Evolutionary conservation across 345 rosid genomes (phyloP), one percentile per base, ranked within the genome.

Genomic region (Hibiscus mutabilis): DNA sequence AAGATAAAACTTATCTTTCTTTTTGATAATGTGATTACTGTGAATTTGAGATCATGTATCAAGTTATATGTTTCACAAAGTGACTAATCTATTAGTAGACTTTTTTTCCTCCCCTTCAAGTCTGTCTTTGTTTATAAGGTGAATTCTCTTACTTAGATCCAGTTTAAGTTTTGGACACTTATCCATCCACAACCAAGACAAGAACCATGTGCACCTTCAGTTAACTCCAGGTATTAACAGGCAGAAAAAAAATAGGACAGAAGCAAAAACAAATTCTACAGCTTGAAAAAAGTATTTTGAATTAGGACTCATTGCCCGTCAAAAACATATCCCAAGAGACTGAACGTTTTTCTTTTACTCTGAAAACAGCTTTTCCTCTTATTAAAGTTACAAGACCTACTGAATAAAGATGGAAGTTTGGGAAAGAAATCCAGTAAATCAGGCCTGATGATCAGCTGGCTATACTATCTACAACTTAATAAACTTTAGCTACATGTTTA

Each of bases 401-500:
- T 2, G 9, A n/a, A 22, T 11, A 66, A 24, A 66, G 55, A 16
- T 22, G 69, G 53, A 42, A 65, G 2, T 65, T 22, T 42, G 35
- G 35, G 25, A 40, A 64, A 12, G 52, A 64, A 64, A 21, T 40
- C 52, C 5, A 21, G 33, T 64, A 22, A 40, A 64, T 64, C 47
- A 40, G 68, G 51, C 52, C 9, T 37, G 51, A 7, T 9, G 15
- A 47, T 6, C 11, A 44, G 24, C 37, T 62, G 49, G 4, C 13
- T 42, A 64, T 13, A 2, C 68, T 21, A 13, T 40, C 52, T 42
- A 14, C 35, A 21, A 14, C 69, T 65, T 65, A 46, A 22, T 22
- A 42, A 65, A 65, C 33, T 42, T 22, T 22, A 44, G 33, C 33
- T 42, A 65, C 69, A 65, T 65, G 53, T 65, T 42, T 42, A 64